Conservation (phyloP, 2,329 filamentous ascomycete species). For the Nigrospora sphaerica region DNA sequence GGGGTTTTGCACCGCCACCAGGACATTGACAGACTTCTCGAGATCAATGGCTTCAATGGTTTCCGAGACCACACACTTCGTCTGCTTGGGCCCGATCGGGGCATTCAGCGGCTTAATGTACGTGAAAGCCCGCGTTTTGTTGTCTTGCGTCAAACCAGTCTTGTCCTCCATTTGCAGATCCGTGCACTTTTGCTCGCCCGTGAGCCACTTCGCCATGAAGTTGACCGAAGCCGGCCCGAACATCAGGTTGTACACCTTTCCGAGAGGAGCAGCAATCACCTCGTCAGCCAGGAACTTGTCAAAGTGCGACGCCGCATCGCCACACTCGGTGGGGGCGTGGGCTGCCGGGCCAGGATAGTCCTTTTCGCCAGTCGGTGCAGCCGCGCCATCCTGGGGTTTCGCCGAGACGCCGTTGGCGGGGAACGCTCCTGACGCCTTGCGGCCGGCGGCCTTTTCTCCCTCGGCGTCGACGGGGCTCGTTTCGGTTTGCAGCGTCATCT, state of each 20-base stretch:
- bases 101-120: conserved; percentile 89
- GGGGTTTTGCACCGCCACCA: conserved; percentile 78
- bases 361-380: conserved; percentile 31
- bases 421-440: conserved; percentile 63
- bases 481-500: conserved; percentile 30
- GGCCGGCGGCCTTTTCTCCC: conserved; percentile 54
- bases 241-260: conserved; percentile 82
- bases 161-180: conserved; percentile 87
- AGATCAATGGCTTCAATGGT: conserved; percentile 78
- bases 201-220: conserved; percentile 83
- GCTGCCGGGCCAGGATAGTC: conserved; percentile 82
- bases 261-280: conserved; percentile 75
- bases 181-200: conserved; percentile 78
- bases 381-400: conserved; percentile 41
- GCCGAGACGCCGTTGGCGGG: conserved; percentile 39
- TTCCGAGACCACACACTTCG: conserved; percentile 86
- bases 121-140: conserved; percentile 65
- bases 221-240: conserved; percentile 74
- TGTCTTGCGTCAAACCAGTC: conserved; percentile 68
- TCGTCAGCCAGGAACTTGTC: conserved; percentile 84
- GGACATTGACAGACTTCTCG: conserved; percentile 80
- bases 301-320: conserved; percentile 71
- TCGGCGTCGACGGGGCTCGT: conserved; percentile 40
- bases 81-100: conserved; percentile 85
- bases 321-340: conserved; percentile 80